These are phyloP conservation scores for Colletotrichum kahawae DNA, from an alignment of 2,329 filamentous ascomycete species.

Conservation along the genomic window DNA sequence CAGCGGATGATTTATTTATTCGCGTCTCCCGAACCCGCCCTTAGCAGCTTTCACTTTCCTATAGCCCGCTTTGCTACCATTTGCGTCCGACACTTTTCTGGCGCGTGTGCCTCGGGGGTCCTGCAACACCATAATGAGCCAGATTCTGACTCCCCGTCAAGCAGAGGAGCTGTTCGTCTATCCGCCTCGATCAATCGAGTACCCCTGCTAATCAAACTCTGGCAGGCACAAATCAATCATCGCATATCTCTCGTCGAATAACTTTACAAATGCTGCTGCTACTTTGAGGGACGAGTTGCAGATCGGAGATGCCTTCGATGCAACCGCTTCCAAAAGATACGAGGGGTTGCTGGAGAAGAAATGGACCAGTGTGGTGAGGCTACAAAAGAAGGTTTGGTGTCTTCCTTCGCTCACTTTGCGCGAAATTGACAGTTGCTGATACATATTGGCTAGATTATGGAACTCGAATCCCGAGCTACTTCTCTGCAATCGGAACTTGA, in stretches of 20 bases:
- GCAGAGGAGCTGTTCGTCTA: slow-evolving; percentile 79
- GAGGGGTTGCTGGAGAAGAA: slow-evolving; percentile 95
- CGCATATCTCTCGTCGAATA: slow-evolving; percentile 80
- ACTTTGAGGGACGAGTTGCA: slow-evolving; percentile 77
- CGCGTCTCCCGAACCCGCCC: too few species aligned
- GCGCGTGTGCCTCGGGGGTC: too few species aligned
- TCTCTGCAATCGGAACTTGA: slow-evolving; percentile 84
- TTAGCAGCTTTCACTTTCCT: too few species aligned
- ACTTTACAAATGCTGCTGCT: slow-evolving; percentile 71
- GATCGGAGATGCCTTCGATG: slow-evolving; percentile 74
- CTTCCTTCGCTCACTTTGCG: not conserved
- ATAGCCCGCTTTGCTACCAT: too few species aligned
- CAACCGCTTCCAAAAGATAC: slow-evolving; percentile 88
- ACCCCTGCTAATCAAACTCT: slow-evolving; percentile 16
- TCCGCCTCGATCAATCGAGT: not conserved
- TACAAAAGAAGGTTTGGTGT: slow-evolving; percentile 85
- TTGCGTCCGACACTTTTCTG: too few species aligned
- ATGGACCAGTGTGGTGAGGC: slow-evolving; percentile 92
- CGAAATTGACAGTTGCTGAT: not conserved
- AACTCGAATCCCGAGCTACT: slow-evolving; percentile 78
- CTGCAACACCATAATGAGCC: slow-evolving; percentile 62
- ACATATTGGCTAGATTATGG: slow-evolving; percentile 73
- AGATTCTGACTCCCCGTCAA: slow-evolving; percentile 77
- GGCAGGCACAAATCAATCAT: slow-evolving; percentile 89
- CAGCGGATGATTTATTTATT: too few species aligned